Base-by-base conservation (phyloP, 139 green algal genomes). In the Auxenochlorella pyrenoidosa region DNA sequence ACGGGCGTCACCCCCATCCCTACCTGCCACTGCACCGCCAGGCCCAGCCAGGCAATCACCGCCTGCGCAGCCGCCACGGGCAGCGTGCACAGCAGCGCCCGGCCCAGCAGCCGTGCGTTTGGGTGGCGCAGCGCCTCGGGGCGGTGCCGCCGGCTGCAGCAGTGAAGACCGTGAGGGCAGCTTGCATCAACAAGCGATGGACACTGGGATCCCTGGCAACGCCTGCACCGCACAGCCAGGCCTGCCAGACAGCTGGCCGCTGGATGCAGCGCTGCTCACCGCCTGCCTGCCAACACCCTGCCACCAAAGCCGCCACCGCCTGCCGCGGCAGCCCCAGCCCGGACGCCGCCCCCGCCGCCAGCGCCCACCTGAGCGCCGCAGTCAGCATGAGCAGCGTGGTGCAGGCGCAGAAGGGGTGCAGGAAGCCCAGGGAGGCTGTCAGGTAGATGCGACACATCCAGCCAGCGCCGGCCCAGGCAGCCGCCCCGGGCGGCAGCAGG, bases 361-460 rank as follows among this genome's bases (percentile, higher is more conserved):
- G 38, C 54, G 0, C 81, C 13, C 58, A 83, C 71, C 60, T 87
- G 8, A 84, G 28, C 21, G 51, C 79, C 4, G 76, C 70, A 0
- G 77, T 79, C 34, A 91, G 71, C 84, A 91, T 70, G 16, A 92
- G 87, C 58, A 92, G 71, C 0, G 80, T 60, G 4, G 75, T 47
- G 44, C 60, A 73, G 28, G 66, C 44, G 59, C 66, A 89, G 1
- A 90, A 47, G 32, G 89, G 89, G 19, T 84, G 75, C 68, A 87
- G 54, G 40, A 92, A 13, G 26, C 89, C 89, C 22, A 92, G 70
- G 3, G 40, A 24, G 2, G 41, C 79, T 21, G 89, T 90, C 4
- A 92, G 59, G 58, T 90, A 92, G 13, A 88, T 76, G 18, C 89
- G 59, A 36, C 89, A 92, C 38, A 90, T 72, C 85, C 89, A 90